Conservation (phyloP, 2,329 filamentous ascomycete species). For the Rhexocercosporidium sp. region DNA sequence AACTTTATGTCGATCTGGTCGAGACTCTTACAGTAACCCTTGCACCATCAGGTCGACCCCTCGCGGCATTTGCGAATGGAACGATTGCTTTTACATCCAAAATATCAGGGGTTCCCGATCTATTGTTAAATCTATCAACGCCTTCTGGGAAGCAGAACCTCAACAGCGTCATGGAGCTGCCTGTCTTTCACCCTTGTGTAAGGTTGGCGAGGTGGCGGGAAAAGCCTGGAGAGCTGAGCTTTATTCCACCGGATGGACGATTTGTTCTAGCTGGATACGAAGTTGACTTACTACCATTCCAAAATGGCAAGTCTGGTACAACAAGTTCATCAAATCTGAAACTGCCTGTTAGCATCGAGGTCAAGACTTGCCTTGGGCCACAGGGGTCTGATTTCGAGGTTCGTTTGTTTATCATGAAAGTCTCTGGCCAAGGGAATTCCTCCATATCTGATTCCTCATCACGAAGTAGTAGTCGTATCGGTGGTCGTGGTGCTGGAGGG, state of each 20-base stretch:
- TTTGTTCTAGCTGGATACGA: constrained; percentile 96
- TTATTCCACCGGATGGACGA: constrained; percentile 91
- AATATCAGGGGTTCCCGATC: constrained; percentile 90
- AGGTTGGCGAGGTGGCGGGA: constrained; percentile 89
- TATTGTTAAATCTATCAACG: constrained; percentile 79
- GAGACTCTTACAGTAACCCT: constrained; percentile 88
- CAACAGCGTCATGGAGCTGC: constrained; percentile 77
- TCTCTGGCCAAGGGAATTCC: constrained; percentile 55
- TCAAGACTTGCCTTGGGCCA: constrained; percentile 79
- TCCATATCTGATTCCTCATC: constrained; percentile 46
- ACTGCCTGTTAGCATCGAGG: constrained; percentile 80
- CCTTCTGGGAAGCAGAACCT: constrained; percentile 82
- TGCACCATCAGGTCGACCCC: constrained; percentile 85
- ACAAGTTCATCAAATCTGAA: constrained; percentile 67
- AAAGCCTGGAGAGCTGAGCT: constrained; percentile 88
- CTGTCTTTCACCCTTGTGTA: constrained; percentile 96
- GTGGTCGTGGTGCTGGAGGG: constrained; percentile 52
- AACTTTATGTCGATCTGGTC: constrained; percentile 94
- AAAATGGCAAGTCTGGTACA: constrained; percentile 60
- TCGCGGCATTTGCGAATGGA: constrained; percentile 87
- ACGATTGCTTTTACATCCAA: constrained; percentile 95
- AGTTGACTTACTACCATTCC: constrained; percentile 82
- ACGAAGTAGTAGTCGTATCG: constrained; percentile 43
- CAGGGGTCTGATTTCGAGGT: constrained; percentile 88
- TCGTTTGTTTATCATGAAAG: constrained; percentile 71